Evolutionary conservation across 495 filamentous ascomycete genomes (phyloP), one percentile per base, ranked within the genome.

Genomic region (Podospora conica): DNA sequence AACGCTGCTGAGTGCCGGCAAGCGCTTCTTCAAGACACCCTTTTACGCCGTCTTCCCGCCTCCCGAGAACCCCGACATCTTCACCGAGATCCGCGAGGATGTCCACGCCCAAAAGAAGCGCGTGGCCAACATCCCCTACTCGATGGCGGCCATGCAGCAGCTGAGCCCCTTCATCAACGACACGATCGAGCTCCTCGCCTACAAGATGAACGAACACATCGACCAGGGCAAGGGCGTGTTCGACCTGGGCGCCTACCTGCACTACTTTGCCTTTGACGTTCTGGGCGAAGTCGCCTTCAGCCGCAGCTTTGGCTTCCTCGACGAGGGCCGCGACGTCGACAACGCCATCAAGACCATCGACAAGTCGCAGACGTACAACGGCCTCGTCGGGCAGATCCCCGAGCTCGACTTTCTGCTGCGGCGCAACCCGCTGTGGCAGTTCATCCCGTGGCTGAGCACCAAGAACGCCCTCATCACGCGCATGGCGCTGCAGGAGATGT

Each of bases 281-380:
- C 76, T 87, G 8, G 83, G 83, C 25, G 84, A 87, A 71, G 80
- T 90, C 15, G 87, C 87, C 0, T 91, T 87, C 66, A 84, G 82
- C 59, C 77, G 85, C n/a, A 81, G 78, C 7, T 86, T 88, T 66
- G 88, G 88, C 1, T 90, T 90, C 68, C 68, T 91, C 3, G 79
- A 80, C 22, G 77, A 83, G 9, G 85, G 82, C 4, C 64, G 81
- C 25, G 88, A 89, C 65, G 81, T 89, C 54, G 84, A 88, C 59
- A 67, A 77, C 55, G 81, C 83, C 9, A 82, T 84, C 67, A 79
- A 76, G 72, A 81, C 78, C 7, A 84, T 84, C 58, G 83, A 85
- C 67, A 76, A 81, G 55, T 81, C 78, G 68, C 80, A 83, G 72
- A 79, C 75, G 69, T 85, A 85, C 69, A 82, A 85, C 63, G 83